Evolutionary conservation across 2,329 filamentous ascomycete genomes (phyloP).

Genomic region (Grosmannia penicillata): DNA sequence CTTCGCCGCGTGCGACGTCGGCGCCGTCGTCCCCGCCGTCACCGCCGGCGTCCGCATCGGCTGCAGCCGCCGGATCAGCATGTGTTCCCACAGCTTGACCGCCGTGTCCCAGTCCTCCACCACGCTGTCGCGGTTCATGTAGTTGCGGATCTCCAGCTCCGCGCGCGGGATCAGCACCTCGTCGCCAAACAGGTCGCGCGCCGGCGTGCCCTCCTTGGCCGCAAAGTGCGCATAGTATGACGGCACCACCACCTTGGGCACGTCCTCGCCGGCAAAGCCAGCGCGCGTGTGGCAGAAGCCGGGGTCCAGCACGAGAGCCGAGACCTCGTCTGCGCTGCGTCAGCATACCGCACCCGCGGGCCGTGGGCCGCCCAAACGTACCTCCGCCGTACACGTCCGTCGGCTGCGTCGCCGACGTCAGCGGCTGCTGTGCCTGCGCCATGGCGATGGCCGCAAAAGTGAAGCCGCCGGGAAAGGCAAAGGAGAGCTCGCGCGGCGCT

Average conservation of each 20-base stretch:
- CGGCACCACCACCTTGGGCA: slow-evolving; percentile 83
- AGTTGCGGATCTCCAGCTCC: slow-evolving; percentile 75
- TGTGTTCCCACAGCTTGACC: slow-evolving; percentile 79
- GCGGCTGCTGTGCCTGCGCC: slow-evolving; percentile 38
- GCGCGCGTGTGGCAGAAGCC: slow-evolving; percentile 85
- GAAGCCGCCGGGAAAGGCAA: neutral
- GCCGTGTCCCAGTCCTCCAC: slow-evolving; percentile 96
- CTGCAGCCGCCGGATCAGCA: slow-evolving; percentile 77
- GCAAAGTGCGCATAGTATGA: slow-evolving; percentile 64
- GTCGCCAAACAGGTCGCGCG: slow-evolving; percentile 67
- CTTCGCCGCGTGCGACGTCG: too few species aligned
- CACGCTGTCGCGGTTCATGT: slow-evolving; percentile 75
- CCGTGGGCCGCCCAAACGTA: too few species aligned
- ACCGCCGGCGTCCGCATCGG: slow-evolving; percentile 35
- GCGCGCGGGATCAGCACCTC: slow-evolving; percentile 68
- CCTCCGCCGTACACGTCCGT: slow-evolving; percentile 51
- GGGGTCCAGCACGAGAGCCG: slow-evolving; percentile 88
- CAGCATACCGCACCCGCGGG: neutral
- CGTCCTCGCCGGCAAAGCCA: slow-evolving; percentile 94
- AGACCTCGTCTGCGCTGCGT: slow-evolving; percentile 98
- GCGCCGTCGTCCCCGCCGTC: slow-evolving; percentile 35
- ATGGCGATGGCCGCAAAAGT: neutral
- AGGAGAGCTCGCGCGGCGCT: neutral
- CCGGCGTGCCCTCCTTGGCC: slow-evolving; percentile 24
- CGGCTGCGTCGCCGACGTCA: slow-evolving; percentile 40